Percentiles rank a stretch among this genome's conserved stretches.
Conservation (phyloP, 2,329 filamentous ascomycete genomes). For the Phialophora macrospora region DNA sequence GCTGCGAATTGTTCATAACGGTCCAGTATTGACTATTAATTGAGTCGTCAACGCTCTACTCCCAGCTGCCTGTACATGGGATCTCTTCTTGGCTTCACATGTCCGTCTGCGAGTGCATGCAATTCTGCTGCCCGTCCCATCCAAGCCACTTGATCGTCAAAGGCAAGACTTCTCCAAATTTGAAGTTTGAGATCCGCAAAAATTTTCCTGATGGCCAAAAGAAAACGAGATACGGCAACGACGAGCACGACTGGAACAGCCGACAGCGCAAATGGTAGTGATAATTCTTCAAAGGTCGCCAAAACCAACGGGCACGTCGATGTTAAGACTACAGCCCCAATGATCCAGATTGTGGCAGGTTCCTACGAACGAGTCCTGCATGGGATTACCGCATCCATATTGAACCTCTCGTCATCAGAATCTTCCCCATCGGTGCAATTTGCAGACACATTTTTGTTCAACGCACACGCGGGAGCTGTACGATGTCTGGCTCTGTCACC, state of each 20-base stretch:
- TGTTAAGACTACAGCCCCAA: slow-evolving; percentile 51
- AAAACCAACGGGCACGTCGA: slow-evolving; percentile 42
- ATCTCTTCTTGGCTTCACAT: neutral
- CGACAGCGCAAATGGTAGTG: slow-evolving; percentile 26
- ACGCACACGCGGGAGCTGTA: slow-evolving; percentile 87
- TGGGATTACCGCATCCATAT: slow-evolving; percentile 79
- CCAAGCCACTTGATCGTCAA: slow-evolving; percentile 5
- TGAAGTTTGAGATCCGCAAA: slow-evolving; percentile 8
- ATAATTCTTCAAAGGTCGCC: slow-evolving; percentile 35
- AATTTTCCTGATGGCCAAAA: slow-evolving; percentile 48
- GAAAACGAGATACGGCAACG: slow-evolving; percentile 48
- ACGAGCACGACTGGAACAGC: neutral
- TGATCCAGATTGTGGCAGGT: slow-evolving; percentile 83
- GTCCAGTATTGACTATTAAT: neutral
- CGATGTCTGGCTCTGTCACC: slow-evolving; percentile 86
- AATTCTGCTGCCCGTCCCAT: neutral
- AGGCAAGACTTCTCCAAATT: slow-evolving; percentile 21
- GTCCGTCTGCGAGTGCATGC: neutral
- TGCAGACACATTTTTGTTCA: slow-evolving; percentile 92
- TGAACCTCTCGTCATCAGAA: slow-evolving; percentile 41
- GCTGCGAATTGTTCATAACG: neutral
- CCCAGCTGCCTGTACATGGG: neutral
- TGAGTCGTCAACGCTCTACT: neutral
- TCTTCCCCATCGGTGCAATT: slow-evolving; percentile 63
- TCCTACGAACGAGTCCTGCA: slow-evolving; percentile 95